Evolutionary conservation across 352 stramenopile species (phyloP).

Genomic region (Peronospora belbahrii): DNA sequence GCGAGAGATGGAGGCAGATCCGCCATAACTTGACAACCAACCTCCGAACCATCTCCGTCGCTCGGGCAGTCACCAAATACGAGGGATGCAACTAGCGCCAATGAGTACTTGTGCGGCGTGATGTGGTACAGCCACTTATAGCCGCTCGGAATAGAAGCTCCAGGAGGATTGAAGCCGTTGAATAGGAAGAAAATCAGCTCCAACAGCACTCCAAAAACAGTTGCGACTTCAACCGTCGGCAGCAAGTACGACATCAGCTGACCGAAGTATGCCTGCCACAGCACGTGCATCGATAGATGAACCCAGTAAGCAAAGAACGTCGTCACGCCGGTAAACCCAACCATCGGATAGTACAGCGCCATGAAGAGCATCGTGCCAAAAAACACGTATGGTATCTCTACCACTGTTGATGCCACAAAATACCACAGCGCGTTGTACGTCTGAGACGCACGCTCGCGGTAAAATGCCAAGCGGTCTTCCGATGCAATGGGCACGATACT

Average conservation of each 20-base stretch:
- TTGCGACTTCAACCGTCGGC: slow-evolving; percentile 32
- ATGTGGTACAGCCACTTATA: no score
- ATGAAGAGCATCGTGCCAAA: slow-evolving; percentile 27
- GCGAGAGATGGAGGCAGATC: slow-evolving; percentile 17
- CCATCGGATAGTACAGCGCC: slow-evolving; percentile 39
- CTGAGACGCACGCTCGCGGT: slow-evolving; percentile 85
- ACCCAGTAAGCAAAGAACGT: slow-evolving; percentile 55
- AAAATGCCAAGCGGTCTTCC: slow-evolving; percentile 86
- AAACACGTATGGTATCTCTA: slow-evolving; percentile 63
- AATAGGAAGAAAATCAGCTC: slow-evolving; percentile 49
- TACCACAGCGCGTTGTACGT: slow-evolving; percentile 87
- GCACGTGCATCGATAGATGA: slow-evolving; percentile 32
- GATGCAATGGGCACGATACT: slow-evolving; percentile 69
- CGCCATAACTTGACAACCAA: slow-evolving; percentile 21
- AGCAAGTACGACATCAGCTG: slow-evolving; percentile 42
- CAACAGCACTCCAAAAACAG: slow-evolving; percentile 33
- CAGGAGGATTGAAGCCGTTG: slow-evolving; percentile 44
- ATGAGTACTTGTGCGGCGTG: no score
- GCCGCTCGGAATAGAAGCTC: no score
- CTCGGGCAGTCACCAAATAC: no score
- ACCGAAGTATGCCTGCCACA: slow-evolving; percentile 43
- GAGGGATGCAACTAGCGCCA: no score
- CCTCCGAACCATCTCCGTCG: slow-evolving; percentile 4
- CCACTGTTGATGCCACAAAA: slow-evolving; percentile 39
- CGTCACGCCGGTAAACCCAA: slow-evolving; percentile 36